A percentile compares a stretch with the other conserved stretches of the same genome.
Conservation (phyloP, 2,329 filamentous ascomycete species). For the Xylaria sp. region DNA sequence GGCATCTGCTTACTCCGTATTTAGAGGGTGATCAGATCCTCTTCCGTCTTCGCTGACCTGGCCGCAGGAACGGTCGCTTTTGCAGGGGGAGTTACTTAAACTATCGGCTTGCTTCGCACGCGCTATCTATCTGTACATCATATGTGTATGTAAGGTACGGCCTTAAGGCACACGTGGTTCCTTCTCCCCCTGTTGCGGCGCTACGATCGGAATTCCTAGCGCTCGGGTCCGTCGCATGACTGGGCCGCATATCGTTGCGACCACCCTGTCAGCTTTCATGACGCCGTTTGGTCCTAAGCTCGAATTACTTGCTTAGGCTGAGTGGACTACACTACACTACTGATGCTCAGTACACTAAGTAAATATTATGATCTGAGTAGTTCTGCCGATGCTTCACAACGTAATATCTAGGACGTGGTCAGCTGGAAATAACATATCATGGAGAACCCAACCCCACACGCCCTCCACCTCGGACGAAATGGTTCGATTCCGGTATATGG, state of each 20-base stretch:
- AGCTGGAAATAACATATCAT: slow-evolving; percentile 3
- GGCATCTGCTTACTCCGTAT: slow-evolving; percentile 18
- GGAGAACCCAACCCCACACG: slow-evolving; percentile 13
- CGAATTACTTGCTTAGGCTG: too few species aligned
- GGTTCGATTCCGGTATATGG: slow-evolving; percentile 9
- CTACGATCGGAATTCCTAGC: slow-evolving; percentile 18
- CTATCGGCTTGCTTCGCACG: not conserved
- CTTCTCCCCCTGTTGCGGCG: slow-evolving; percentile 14
- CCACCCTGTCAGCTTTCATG: slow-evolving; percentile 3
- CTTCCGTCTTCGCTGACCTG: slow-evolving; percentile 24
- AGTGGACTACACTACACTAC: too few species aligned
- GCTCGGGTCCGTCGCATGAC: slow-evolving; percentile 7
- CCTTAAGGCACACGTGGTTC: slow-evolving; percentile 24
- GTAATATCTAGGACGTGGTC: not conserved
- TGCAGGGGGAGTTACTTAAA: slow-evolving; percentile 13
- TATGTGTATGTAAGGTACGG: slow-evolving; percentile 13
- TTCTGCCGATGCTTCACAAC: not conserved
- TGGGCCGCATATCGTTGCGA: slow-evolving; percentile 21
- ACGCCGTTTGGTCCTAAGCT: not conserved
- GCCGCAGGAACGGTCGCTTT: slow-evolving; percentile 30
- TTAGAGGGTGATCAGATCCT: slow-evolving; percentile 26
- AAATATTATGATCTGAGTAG: not conserved
- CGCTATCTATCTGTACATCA: not conserved
- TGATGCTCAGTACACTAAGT: not conserved
- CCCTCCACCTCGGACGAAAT: slow-evolving; percentile 6